Percentiles rank a stretch among this genome's conserved stretches.
phyloP scores from a whole-genome alignment of 2,329 filamentous ascomycete genomes.

The Teratosphaeria gauchensis region DNA sequence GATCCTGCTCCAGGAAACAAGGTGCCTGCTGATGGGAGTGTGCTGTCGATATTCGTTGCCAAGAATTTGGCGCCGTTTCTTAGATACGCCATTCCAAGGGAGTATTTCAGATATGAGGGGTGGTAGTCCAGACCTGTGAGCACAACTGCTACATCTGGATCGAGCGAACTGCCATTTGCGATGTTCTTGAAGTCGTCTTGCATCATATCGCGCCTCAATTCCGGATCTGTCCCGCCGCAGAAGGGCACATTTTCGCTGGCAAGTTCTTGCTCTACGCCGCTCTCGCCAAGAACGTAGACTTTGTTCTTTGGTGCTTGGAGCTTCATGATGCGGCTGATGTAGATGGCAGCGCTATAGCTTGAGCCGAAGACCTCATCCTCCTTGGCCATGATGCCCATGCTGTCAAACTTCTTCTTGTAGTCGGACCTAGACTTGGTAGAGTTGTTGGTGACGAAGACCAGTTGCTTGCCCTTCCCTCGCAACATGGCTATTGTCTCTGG shows the following conservation, averaged over 20 bases:
- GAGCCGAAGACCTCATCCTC: constrained; percentile 93
- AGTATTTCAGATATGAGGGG: constrained; percentile 87
- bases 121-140: constrained; percentile 89
- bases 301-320: constrained; percentile 74
- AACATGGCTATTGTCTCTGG: constrained; percentile 79
- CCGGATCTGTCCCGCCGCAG: constrained; percentile 77
- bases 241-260: constrained; percentile 66
- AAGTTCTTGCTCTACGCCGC: constrained; percentile 83
- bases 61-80: constrained; percentile 73
- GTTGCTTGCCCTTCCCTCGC: constrained; percentile 74
- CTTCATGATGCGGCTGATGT: constrained; percentile 85
- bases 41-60: constrained; percentile 88
- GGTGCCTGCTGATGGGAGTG: constrained; percentile 68
- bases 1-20: constrained; percentile 90
- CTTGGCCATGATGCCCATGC: constrained; percentile 66
- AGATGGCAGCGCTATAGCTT: constrained; percentile 88
- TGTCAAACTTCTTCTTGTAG: constrained; percentile 83
- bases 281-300: constrained; percentile 87
- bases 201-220: constrained; percentile 65
- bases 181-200: constrained; percentile 72
- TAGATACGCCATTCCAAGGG: constrained; percentile 78
- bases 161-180: constrained; percentile 62
- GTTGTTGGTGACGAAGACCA: constrained; percentile 98
- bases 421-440: constrained; percentile 90
- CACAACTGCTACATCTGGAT: constrained; percentile 82